Conservation (phyloP, 345 rosid genomes). For the Pelargonium nanum region DNA sequence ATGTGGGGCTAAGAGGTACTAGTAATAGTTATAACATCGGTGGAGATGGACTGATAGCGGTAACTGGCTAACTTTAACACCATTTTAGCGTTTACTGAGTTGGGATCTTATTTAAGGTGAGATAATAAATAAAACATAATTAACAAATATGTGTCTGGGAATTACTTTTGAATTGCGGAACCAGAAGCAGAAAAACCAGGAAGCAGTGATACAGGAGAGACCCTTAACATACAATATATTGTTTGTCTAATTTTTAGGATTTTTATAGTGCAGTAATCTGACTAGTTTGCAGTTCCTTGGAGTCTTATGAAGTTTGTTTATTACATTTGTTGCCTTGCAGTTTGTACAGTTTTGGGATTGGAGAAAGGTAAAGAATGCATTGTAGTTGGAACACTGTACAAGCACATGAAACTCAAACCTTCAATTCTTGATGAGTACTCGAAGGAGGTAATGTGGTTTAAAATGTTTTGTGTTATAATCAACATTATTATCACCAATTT, state of each 20-base stretch:
- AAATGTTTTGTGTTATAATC: slow-evolving; percentile 2
- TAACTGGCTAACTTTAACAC: not conserved
- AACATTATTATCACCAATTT: not conserved
- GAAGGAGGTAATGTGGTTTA: slow-evolving; percentile 42
- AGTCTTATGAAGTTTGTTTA: not conserved
- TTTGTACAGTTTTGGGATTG: slow-evolving; percentile 70
- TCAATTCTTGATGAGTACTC: slow-evolving; percentile 91
- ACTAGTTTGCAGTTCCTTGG: slow-evolving; percentile 7
- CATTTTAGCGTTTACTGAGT: not conserved
- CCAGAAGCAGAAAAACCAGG: no score
- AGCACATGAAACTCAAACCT: slow-evolving; percentile 96
- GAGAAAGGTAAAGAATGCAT: slow-evolving; percentile 82
- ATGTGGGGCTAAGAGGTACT: not conserved
- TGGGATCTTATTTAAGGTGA: not conserved
- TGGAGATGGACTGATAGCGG: not conserved
- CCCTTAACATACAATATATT: not conserved
- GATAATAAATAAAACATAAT: no score
- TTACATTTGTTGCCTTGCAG: slow-evolving; percentile 23
- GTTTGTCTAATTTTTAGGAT: not conserved
- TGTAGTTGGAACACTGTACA: slow-evolving; percentile 80
- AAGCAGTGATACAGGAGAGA: not conserved
- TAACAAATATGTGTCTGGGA: no score
- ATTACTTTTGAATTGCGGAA: no score
- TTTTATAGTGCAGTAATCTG: not conserved
- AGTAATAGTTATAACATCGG: not conserved